phyloP scores from a whole-genome alignment of 2,329 filamentous ascomycete species.

The Cercospora sp. region DNA sequence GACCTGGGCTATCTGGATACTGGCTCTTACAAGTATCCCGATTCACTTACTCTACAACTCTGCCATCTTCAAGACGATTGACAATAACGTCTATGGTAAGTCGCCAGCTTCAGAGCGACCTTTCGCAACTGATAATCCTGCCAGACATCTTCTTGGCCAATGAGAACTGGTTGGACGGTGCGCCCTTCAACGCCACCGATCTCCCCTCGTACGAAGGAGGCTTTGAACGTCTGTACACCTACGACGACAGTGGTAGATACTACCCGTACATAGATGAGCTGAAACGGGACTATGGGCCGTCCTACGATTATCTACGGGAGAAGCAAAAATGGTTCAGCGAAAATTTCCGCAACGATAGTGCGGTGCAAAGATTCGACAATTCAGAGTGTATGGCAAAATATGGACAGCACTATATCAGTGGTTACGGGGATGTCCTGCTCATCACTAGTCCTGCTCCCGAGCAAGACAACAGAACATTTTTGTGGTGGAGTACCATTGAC shows the following conservation, averaged over 20 bases:
- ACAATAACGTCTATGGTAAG: conserved; percentile 26
- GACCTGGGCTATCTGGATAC: conserved; percentile 27
- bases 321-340: not conserved
- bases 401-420: not conserved
- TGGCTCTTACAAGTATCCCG: conserved; percentile 37
- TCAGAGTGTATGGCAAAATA: not conserved
- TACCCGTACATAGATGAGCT: not conserved
- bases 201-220: not conserved
- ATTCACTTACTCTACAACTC: conserved; percentile 43
- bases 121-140: not conserved
- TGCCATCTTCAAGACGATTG: conserved; percentile 31
- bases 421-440: not conserved
- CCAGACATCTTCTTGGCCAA: not conserved
- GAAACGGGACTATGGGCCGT: not conserved
- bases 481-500: not conserved
- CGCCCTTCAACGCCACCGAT: not conserved
- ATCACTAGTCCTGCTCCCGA: not conserved
- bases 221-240: not conserved
- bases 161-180: not conserved
- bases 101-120: not conserved
- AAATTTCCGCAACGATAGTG: not conserved
- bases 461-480: not conserved
- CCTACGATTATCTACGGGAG: not conserved
- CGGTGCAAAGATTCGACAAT: not conserved
- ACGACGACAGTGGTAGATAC: not conserved